phyloP scores from a whole-genome alignment of 1,284 basidiomycete species.

The Rhizopogon hawkerae region DNA sequence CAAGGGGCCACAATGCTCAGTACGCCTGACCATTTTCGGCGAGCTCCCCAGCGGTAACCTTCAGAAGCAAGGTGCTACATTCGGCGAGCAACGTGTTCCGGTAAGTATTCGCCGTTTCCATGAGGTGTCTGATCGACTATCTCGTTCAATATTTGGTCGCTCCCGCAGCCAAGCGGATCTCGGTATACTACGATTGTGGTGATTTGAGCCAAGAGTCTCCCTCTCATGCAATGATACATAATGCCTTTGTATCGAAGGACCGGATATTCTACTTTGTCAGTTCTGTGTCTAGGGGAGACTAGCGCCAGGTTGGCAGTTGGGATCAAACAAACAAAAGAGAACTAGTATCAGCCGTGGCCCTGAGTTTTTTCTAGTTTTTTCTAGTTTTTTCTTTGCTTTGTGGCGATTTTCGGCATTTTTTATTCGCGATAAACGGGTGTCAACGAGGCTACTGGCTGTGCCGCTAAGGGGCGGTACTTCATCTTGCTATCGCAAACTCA shows the following conservation, averaged over 20 bases:
- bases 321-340: conserved; percentile 12
- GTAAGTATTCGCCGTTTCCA: conserved; percentile 2
- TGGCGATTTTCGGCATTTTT: conserved; percentile 9
- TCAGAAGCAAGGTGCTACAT: not conserved
- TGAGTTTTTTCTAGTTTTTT: conserved; percentile 14
- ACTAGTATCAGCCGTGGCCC: conserved; percentile 16
- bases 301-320: not conserved
- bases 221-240: not conserved
- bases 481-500: conserved; percentile 15
- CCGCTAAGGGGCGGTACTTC: conserved; percentile 15
- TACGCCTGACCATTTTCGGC: not conserved
- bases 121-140: not conserved
- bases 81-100: conserved; percentile 1
- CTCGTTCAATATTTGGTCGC: not conserved
- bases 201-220: not conserved
- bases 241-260: not conserved
- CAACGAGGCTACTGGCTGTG: conserved; percentile 22
- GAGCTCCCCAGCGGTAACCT: no score
- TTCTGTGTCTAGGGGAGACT: not conserved
- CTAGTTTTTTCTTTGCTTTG: conserved; percentile 8
- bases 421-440: conserved; percentile 7
- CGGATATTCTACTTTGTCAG: not conserved
- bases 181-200: not conserved
- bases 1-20: not conserved
- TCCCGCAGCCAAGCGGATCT: not conserved